These are phyloP conservation scores for Hemileccinum rubropunctum DNA, from an alignment of 768 basidiomycete species.

Conservation along the genomic window DNA sequence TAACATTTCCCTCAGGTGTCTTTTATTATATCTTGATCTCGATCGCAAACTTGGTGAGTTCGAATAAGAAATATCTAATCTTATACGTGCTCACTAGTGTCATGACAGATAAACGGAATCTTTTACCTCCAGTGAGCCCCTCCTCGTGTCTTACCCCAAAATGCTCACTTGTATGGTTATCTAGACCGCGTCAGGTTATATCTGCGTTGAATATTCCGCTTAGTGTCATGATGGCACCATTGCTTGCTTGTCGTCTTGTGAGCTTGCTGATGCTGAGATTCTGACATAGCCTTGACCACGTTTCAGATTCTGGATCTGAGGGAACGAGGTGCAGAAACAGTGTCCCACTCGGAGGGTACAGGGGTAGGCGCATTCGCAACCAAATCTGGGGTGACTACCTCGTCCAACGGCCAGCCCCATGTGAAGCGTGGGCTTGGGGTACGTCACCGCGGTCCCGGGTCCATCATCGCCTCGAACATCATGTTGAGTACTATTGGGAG, in stretches of 20 bases:
- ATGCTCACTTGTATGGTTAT: slow-evolving; percentile 11
- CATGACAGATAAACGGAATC: slow-evolving; percentile 64
- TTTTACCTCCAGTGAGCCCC: slow-evolving; percentile 76
- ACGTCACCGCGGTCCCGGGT: slow-evolving; percentile 50
- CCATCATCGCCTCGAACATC: slow-evolving; percentile 58
- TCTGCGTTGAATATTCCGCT: slow-evolving; percentile 83
- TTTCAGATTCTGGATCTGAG: slow-evolving; percentile 77
- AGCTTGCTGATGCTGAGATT: slow-evolving; percentile 14
- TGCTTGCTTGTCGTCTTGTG: slow-evolving; percentile 77
- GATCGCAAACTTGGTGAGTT: slow-evolving; percentile 68
- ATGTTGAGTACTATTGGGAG: slow-evolving; percentile 64
- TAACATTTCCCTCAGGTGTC: slow-evolving; percentile 42
- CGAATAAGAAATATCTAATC: background rate
- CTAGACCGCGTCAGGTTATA: slow-evolving; percentile 75
- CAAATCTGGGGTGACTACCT: slow-evolving; percentile 44
- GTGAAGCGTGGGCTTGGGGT: slow-evolving; percentile 35
- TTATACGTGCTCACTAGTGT: slow-evolving; percentile 1
- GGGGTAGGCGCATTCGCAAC: slow-evolving; percentile 66
- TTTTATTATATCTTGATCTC: slow-evolving; percentile 86
- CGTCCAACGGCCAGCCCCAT: slow-evolving; percentile 22
- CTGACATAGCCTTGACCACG: slow-evolving; percentile 5
- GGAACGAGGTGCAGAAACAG: slow-evolving; percentile 78
- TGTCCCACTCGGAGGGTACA: slow-evolving; percentile 69
- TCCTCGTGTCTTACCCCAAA: background rate
- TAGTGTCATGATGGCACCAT: slow-evolving; percentile 79